Evolutionary conservation across 176 grass and related monocot species (phyloP).

Genomic region (Ampelocalamus luodianensis): DNA sequence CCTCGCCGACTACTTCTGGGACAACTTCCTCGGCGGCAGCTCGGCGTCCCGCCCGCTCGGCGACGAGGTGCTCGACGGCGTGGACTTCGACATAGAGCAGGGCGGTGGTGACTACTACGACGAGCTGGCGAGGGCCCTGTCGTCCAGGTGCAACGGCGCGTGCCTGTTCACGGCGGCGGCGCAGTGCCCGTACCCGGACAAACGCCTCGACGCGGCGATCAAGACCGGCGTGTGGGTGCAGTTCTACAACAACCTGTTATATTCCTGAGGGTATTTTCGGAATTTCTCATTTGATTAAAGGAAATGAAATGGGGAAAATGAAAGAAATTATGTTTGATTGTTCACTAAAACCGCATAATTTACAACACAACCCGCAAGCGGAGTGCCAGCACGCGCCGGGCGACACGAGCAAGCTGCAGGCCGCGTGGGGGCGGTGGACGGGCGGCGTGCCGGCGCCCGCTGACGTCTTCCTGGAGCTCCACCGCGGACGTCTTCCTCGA

Average conservation of each 20-base stretch:
- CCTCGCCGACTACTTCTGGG: too few species aligned
- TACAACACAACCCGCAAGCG: conserved; percentile 9
- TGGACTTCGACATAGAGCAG: conserved; percentile 48
- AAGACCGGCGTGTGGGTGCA: conserved; percentile 59
- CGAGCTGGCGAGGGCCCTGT: background rate
- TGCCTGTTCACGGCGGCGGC: conserved; percentile 23
- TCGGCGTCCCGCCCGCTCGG: too few species aligned
- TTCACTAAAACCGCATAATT: too few species aligned
- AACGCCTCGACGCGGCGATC: conserved; percentile 31
- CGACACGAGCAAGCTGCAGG: background rate
- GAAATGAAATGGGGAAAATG: too few species aligned
- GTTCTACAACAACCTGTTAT: conserved; percentile 69
- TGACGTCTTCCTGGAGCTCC: background rate
- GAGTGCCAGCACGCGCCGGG: conserved; percentile 27
- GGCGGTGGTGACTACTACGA: too few species aligned
- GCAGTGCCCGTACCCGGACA: conserved; percentile 61
- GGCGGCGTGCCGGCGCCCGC: conserved; percentile 1
- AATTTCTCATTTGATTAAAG: too few species aligned
- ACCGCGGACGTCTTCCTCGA: background rate
- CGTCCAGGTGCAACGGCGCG: background rate
- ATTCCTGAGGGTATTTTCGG: too few species aligned
- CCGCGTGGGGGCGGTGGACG: conserved; percentile 42
- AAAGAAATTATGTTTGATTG: too few species aligned
- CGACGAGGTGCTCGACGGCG: too few species aligned
- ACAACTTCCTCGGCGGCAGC: too few species aligned